Evolutionary conservation across 192 early-diverging fungal genomes (phyloP).

Genomic region (Coemansia sp.): DNA sequence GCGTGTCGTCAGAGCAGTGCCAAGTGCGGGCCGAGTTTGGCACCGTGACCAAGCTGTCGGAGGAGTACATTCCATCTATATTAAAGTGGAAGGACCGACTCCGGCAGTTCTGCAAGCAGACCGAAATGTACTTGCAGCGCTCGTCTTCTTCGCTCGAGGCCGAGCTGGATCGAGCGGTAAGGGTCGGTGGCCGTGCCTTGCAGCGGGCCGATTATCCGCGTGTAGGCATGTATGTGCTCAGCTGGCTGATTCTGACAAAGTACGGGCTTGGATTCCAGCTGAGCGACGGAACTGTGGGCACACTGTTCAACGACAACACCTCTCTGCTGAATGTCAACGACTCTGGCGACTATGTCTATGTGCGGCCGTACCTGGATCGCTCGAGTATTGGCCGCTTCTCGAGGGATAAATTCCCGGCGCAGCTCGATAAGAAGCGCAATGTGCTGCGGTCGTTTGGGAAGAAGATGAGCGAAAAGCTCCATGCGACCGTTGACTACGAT

Average conservation of each 20-base stretch:
- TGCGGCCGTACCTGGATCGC: slow-evolving; percentile 35
- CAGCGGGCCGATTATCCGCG: slow-evolving; percentile 15
- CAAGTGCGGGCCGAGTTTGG: slow-evolving; percentile 41
- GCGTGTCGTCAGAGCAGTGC: background rate
- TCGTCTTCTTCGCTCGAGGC: slow-evolving; percentile 21
- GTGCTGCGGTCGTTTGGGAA: slow-evolving; percentile 30
- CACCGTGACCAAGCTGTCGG: slow-evolving; percentile 40
- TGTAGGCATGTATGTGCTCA: slow-evolving; percentile 71
- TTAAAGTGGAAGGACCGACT: slow-evolving; percentile 39
- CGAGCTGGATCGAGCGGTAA: slow-evolving; percentile 10
- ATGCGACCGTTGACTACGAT: slow-evolving; percentile 24
- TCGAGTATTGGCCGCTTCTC: slow-evolving; percentile 42
- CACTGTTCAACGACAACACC: slow-evolving; percentile 88
- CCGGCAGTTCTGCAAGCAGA: slow-evolving; percentile 26
- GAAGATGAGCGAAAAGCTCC: slow-evolving; percentile 31
- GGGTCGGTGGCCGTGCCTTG: background rate
- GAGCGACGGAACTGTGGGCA: slow-evolving; percentile 78
- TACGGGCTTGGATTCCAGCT: slow-evolving; percentile 90
- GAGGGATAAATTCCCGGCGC: slow-evolving; percentile 20
- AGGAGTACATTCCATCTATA: slow-evolving; percentile 42
- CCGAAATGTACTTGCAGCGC: slow-evolving; percentile 21
- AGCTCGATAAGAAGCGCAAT: slow-evolving; percentile 44
- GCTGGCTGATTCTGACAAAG: slow-evolving; percentile 82
- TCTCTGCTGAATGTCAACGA: slow-evolving; percentile 53
- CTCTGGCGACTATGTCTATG: slow-evolving; percentile 30